Conservation (phyloP, 116 monocot genomes). For the Papilionanthe hybrid region DNA sequence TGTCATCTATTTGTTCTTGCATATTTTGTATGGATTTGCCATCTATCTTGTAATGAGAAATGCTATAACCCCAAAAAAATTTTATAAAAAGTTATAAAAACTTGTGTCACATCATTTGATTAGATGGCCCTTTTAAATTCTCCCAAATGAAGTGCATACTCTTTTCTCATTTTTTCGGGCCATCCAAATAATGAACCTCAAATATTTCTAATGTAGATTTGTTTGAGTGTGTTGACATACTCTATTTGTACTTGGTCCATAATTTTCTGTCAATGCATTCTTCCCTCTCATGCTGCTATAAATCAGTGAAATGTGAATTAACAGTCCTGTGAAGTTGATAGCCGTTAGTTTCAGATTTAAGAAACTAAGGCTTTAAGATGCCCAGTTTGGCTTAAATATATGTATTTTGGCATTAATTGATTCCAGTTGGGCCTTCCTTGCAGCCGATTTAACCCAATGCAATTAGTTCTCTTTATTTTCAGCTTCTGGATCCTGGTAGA, state of each 20-base stretch:
- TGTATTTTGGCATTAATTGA: not conserved
- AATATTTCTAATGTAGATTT: not conserved
- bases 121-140: no score
- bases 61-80: no score
- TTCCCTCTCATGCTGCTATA: not conserved
- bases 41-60: no score
- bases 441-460: not conserved
- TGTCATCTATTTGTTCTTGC: no score
- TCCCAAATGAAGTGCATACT: no score
- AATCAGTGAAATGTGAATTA: not conserved
- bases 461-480: not conserved
- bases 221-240: not conserved
- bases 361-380: not conserved
- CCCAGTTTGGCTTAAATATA: not conserved
- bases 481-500: conserved; percentile 16
- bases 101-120: no score
- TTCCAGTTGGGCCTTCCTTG: not conserved
- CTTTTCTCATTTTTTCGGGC: not conserved
- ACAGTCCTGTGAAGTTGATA: not conserved
- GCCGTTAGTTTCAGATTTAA: not conserved
- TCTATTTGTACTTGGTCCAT: not conserved
- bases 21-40: no score
- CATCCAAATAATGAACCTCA: not conserved
- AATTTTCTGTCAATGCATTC: not conserved
- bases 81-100: no score